A percentile compares a stretch with the other conserved stretches of the same genome.
These are phyloP conservation scores for Conidiobolus incongruus DNA, from an alignment of 371 early-diverging fungal species.

Conservation along the genomic window DNA sequence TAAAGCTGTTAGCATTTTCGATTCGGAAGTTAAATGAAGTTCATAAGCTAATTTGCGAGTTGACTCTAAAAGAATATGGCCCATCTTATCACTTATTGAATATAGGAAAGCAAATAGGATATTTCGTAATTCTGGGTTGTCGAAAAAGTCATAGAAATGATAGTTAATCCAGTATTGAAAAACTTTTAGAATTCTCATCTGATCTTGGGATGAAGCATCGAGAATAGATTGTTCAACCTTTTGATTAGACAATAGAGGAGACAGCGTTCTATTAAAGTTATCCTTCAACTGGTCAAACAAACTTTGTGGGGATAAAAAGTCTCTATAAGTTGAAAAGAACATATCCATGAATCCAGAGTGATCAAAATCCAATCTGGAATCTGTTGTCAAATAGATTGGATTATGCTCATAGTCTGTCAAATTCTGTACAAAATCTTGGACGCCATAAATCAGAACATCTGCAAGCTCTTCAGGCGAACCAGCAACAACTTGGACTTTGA, in stretches of 20 bases:
- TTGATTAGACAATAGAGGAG: neutral
- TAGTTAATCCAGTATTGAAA: slow-evolving; percentile 35
- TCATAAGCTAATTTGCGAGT: neutral
- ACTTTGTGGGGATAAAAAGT: slow-evolving; percentile 17
- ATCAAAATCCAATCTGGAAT: slow-evolving; percentile 13
- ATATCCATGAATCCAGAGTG: slow-evolving; percentile 17
- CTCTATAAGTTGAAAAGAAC: slow-evolving; percentile 32
- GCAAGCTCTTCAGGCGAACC: slow-evolving; percentile 23
- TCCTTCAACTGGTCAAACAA: slow-evolving; percentile 22
- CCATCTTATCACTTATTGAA: slow-evolving; percentile 2
- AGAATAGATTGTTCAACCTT: neutral
- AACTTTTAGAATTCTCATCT: slow-evolving; percentile 22
- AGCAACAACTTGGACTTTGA: slow-evolving; percentile 16
- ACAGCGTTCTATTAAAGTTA: slow-evolving; percentile 15
- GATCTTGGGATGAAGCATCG: slow-evolving; percentile 12
- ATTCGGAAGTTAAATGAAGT: neutral
- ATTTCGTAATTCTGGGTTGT: slow-evolving; percentile 17
- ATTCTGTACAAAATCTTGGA: slow-evolving; percentile 14
- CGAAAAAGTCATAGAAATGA: slow-evolving; percentile 40
- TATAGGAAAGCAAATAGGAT: slow-evolving; percentile 3
- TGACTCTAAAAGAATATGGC: neutral
- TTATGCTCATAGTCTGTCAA: slow-evolving; percentile 19
- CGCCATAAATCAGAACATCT: slow-evolving; percentile 23
- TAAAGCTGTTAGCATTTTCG: neutral
- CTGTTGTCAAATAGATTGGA: slow-evolving; percentile 9